Base-by-base conservation (phyloP, 148 eudicot genomes). In the Silene uniflora region DNA sequence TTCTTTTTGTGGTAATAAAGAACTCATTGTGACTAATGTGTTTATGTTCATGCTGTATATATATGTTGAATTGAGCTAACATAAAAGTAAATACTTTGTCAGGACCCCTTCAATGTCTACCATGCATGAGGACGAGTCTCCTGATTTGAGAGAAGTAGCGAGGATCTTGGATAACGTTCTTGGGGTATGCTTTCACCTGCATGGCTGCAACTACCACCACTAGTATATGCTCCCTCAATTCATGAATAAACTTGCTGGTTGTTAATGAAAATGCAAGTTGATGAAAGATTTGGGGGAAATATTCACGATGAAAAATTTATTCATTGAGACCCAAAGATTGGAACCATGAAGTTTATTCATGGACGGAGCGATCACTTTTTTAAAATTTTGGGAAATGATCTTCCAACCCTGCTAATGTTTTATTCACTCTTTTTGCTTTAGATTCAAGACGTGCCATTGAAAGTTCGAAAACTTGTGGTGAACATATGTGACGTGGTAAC, bases 111-210 rank as follows among this genome's bases (percentile, higher is more conserved):
- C 86, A 81, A 86, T 91, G 82, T 84, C 93, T 66, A 81, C 84
- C 21, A 89, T 91, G 98, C 98, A 91, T 21, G 91, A 91, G 80
- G 98, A 91, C 21, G 89, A 86, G 60, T 84, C 93, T 67, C 83
- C 92, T 1, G 89, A 92, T 76, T 75, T 95, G 86, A 76, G 69
- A 39, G 92, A 87, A 76, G 96, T 92, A 27, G 93, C 90, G 68
- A 84, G 83, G 82, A 86, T 92, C 69, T 78, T 92, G 75, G 80
- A 83, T 9, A 97, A 95, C 6, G 79, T 78, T 49, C 81, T 95
- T 3, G 91, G 83, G 90, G 97, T 94, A 75, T 68, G 75, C 54
- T n/a, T 62, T 24, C 42, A 18, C 18, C 11, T 25, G 23, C 61
- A 27, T 22, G 16, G 35, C 35, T 62, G 13, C 10, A 11, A 23